Base-by-base conservation (phyloP, 2,329 filamentous ascomycete species). In the Aspergillus bombycis region DNA sequence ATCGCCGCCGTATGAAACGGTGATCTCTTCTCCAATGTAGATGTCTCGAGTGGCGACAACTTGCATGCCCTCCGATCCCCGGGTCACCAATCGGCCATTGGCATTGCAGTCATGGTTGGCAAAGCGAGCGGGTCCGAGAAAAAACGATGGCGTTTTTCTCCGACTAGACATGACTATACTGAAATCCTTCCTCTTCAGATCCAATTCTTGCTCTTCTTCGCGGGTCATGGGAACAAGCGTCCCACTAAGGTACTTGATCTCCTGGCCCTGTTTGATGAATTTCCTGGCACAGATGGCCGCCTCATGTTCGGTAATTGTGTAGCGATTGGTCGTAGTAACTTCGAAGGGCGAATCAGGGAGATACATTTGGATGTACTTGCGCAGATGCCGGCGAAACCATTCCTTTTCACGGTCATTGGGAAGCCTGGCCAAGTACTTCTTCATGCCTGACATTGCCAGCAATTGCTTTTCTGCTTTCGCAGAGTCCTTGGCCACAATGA, bases 71-170 rank as follows among this genome's bases (percentile, higher is more conserved):
- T 94, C 89, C 62, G 90, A 88, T 53, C 93, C 92, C 41, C 88
- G 91, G 41, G 93, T 97, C 70, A 92, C 90, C 52, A 99, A 85
- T 73, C 89, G 88, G 10, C 94, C 94, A 80, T 98, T 99, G 36
- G 95, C 93, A 69, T 91, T 86, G 80, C 95, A 99, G 77, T 99
- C 95, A 79, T 99, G 95, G 75, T 99, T 99, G 30, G 95, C 93
- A 77, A 99, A 98, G 57, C 95, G 89, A 38, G 95, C 95, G 9
- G 95, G 96, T 0, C 95, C 95, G 75, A 99, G 89, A 75, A 99
- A 98, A 48, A 99, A 82, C 58, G 92, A 96, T 34, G 94, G 91
- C 65, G 90, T 90, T 79, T 96, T 97, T 79, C 91, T 94, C 63
- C 95, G 87, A 68, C 93, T 94, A 66, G 94, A 97, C 74, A 97